These are phyloP conservation scores for Xylariaceae sp. DNA, from an alignment of 2,329 filamentous ascomycete genomes.

Conservation along the genomic window DNA sequence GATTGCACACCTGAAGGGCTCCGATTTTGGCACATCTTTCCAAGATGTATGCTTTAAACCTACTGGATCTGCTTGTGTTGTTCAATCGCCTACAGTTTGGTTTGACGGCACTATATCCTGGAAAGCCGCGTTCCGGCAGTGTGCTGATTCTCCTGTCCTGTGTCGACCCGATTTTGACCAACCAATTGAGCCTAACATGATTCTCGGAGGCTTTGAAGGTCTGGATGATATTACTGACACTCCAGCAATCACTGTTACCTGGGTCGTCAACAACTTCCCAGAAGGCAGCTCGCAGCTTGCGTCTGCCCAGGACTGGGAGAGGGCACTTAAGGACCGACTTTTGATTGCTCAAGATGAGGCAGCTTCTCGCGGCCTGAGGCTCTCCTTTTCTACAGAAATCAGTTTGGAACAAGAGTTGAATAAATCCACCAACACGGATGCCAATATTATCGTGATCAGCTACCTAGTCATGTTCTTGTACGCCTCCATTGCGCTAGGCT, in stretches of 20 bases:
- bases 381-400: conserved; percentile 94
- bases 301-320: conserved; percentile 84
- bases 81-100: conserved; percentile 89
- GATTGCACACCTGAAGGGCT: conserved; percentile 66
- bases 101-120: conserved; percentile 68
- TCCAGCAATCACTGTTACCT: conserved; percentile 79
- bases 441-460: conserved; percentile 92
- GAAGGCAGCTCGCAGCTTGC: conserved; percentile 67
- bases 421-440: conserved; percentile 97
- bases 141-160: conserved; percentile 71
- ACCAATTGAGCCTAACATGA: conserved; percentile 76
- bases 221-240: conserved; percentile 64
- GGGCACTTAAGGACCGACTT: conserved; percentile 67
- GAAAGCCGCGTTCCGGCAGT: conserved; percentile 65
- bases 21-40: conserved; percentile 62
- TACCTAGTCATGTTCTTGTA: conserved; percentile 99
- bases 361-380: conserved; percentile 65
- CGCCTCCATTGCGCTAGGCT: conserved; percentile 85
- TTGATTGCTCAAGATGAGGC: conserved; percentile 79
- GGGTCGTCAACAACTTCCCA: conserved; percentile 84
- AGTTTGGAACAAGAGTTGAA: conserved; percentile 94
- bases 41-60: conserved; percentile 93
- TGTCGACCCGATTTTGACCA: conserved; percentile 88
- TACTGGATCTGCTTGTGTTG: conserved; percentile 78
- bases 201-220: conserved; percentile 74